These are phyloP conservation scores for Boletus patriciae DNA, from an alignment of 768 basidiomycete genomes.

Conservation along the genomic window DNA sequence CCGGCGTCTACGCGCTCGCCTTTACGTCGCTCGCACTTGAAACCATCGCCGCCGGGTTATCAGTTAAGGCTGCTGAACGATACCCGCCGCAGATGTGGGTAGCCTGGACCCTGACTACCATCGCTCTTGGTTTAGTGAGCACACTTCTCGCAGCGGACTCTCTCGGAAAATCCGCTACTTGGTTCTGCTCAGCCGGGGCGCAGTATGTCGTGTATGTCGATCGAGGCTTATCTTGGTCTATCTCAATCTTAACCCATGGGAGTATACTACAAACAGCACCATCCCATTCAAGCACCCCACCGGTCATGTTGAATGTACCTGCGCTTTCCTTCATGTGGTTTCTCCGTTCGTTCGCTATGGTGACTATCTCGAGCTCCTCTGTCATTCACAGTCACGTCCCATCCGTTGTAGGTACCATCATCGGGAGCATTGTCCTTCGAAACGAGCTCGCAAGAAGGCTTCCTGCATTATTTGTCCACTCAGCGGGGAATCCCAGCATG, in stretches of 20 bases:
- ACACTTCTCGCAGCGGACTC: slow-evolving; percentile 26
- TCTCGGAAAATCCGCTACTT: background rate
- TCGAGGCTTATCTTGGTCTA: background rate
- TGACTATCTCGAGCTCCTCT: slow-evolving; percentile 8
- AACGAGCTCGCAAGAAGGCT: slow-evolving; percentile 27
- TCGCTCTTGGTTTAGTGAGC: slow-evolving; percentile 39
- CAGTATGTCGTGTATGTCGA: background rate
- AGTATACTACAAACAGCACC: slow-evolving; percentile 11
- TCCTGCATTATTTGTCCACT: slow-evolving; percentile 37
- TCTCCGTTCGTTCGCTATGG: slow-evolving; percentile 27
- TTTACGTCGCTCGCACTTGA: slow-evolving; percentile 30
- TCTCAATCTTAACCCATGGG: background rate
- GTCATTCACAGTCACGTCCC: background rate
- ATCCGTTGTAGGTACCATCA: background rate
- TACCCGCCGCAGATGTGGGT: slow-evolving; percentile 32
- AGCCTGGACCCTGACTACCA: slow-evolving; percentile 16
- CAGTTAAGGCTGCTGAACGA: slow-evolving; percentile 24
- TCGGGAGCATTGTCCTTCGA: background rate
- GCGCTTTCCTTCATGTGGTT: background rate
- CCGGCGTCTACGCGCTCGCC: slow-evolving; percentile 27
- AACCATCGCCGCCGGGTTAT: slow-evolving; percentile 32
- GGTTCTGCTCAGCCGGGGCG: background rate
- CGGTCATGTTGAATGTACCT: background rate
- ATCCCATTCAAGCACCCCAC: slow-evolving; percentile 27
- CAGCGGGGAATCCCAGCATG: slow-evolving; percentile 40